Conservation (phyloP, 2,329 filamentous ascomycete genomes). For the Aphanocladium album region DNA sequence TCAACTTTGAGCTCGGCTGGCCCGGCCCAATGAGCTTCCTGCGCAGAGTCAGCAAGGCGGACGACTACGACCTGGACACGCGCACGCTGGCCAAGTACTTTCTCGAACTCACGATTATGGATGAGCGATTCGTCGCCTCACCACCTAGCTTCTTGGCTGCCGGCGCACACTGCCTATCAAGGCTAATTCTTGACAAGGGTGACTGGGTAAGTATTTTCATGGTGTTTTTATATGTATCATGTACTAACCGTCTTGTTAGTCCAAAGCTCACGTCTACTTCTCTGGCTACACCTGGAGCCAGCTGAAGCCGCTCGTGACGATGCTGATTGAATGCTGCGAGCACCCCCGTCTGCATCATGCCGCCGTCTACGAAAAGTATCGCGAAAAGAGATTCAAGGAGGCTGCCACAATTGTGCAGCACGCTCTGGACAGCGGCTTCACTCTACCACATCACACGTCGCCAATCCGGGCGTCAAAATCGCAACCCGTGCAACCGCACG, state of each 20-base stretch:
- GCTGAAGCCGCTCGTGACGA: conserved; percentile 68
- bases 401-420: conserved; percentile 75
- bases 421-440: conserved; percentile 61
- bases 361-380: conserved; percentile 89
- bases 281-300: conserved; percentile 89
- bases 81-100: conserved; percentile 97
- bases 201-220: conserved; percentile 67
- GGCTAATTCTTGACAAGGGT: conserved; percentile 84
- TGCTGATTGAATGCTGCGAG: conserved; percentile 84
- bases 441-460: conserved; percentile 36
- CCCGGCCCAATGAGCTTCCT: conserved; percentile 99
- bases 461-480: conserved; percentile 33
- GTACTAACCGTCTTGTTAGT: conserved; percentile 48
- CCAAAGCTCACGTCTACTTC: conserved; percentile 80
- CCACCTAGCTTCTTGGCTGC: conserved; percentile 88
- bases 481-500: conserved; percentile 18
- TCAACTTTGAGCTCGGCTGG: conserved; percentile 93
- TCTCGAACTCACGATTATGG: conserved; percentile 93
- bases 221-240: background rate
- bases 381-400: conserved; percentile 79
- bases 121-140: conserved; percentile 90
- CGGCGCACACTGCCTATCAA: conserved; percentile 85
- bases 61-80: conserved; percentile 95
- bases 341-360: conserved; percentile 74
- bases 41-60: conserved; percentile 93